phyloP scores from a whole-genome alignment of 306 rosid genomes.

The Datisca glomerata region DNA sequence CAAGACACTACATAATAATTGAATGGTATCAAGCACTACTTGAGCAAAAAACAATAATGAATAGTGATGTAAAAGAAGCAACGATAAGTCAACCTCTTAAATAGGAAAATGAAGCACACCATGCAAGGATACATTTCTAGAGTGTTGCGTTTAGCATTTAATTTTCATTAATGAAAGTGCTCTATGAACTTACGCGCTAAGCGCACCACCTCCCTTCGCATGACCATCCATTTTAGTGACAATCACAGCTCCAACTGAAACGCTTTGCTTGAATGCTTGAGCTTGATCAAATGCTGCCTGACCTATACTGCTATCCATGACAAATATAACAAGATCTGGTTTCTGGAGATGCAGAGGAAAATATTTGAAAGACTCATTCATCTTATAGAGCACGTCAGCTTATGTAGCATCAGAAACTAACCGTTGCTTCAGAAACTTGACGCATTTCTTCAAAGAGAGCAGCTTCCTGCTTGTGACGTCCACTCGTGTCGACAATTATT shows the following conservation, averaged over 20 bases:
- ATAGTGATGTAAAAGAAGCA: background rate
- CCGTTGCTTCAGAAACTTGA: slow-evolving; percentile 88
- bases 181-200: slow-evolving; percentile 61
- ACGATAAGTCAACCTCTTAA: too few species aligned
- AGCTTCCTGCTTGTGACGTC: slow-evolving; percentile 81
- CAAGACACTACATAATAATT: too few species aligned
- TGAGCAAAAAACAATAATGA: background rate
- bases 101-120: too few species aligned
- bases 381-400: background rate
- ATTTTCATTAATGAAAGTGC: background rate
- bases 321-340: slow-evolving; percentile 81
- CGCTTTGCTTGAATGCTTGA: slow-evolving; percentile 73
- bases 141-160: too few species aligned
- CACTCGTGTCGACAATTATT: slow-evolving; percentile 81
- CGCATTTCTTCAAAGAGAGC: slow-evolving; percentile 95
- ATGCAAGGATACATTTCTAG: too few species aligned
- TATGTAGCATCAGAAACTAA: slow-evolving; percentile 21
- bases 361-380: too few species aligned
- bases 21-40: too few species aligned
- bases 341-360: slow-evolving; percentile 32
- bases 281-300: slow-evolving; percentile 92
- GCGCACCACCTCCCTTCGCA: slow-evolving; percentile 87
- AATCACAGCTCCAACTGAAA: slow-evolving; percentile 78
- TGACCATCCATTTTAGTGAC: slow-evolving; percentile 86
- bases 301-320: slow-evolving; percentile 88